Evolutionary conservation across 2,329 filamentous ascomycete genomes (phyloP), one percentile per base, ranked within the genome.

Genomic region (Diplodia mutila): DNA sequence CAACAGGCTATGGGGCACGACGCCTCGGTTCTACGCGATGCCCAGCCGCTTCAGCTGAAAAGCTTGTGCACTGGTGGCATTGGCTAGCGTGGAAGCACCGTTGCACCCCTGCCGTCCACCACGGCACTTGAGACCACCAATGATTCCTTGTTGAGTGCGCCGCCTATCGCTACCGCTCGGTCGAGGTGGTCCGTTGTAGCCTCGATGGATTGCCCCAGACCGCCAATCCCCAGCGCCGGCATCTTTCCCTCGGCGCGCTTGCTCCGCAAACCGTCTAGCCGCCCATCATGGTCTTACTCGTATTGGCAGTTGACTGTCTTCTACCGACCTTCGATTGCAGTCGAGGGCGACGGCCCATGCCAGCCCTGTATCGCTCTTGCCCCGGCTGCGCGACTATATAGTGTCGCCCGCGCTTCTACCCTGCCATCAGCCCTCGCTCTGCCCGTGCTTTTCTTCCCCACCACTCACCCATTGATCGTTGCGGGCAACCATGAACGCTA

Each of bases 401-500:
- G 54, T 61, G 61, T 42, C 42, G 52, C 39, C 18, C 42, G 25
- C n/a, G 37, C 25, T 51, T 39, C 42, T 27, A 21, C 39, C 27
- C 48, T 23, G 64, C 21, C 7, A 23, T 37, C 59, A 21, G 32
- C n/a, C 46, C 37, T 34, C 53, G 59, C 27, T 49, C 57, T 11
- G 23, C 14, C 25, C 34, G 16, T 53, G 51, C 11, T 11, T 51
- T 25, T 32, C 16, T 8, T 16, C 21, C 12, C 23, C 34, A 37
- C 8, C 53, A 16, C n/a, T 37, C 46, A 8, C 25, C 23, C 27
- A 12, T 49, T 49, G 57, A 32, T 34, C 29, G 21, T 18, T 49
- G 57, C 11, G 46, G 29, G 27, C 42, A 51, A 54, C 12, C 59
- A 74, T 74, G 71, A 71, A 66, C 65, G 69, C 68, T 63, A 70